Evolutionary conservation across 495 filamentous ascomycete genomes (phyloP), one percentile per base, ranked within the genome.

Genomic region (Bacidia gigantensis): DNA sequence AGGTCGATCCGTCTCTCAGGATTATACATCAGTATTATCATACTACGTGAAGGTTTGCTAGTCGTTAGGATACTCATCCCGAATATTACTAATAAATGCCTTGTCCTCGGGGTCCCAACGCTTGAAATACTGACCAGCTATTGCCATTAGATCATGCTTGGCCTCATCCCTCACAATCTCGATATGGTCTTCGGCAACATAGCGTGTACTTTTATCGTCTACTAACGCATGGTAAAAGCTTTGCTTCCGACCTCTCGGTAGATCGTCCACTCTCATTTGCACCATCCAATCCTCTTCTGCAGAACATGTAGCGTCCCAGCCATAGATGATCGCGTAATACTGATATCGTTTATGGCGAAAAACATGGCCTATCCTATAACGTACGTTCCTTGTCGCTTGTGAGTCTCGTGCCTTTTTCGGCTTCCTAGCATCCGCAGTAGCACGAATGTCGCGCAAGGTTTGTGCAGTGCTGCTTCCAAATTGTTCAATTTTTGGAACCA

Each of bases 151-250:
- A 2, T 70, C 69, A 11, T 66, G 62, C 0, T 79, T 68, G 14
- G 76, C 64, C 5, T 75, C 65, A 39, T 77, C 68, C 1, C 69
- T 62, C 40, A 87, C 67, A 21, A 81, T 71, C 50, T 79, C 72
- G 46, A 95, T 84, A 58, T 92, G 96, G 57, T 95, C 87, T 67
- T 95, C 85, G 3, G 87, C 85, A 5, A 96, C 85, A 63, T 89
- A 80, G 63, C 87, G 73, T 58, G 79, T 64, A 66, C 75, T 78
- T 62, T 79, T 71, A 57, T 89, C 87, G 51, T 80, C 79, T 47
- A 82, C 84, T 87, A 94, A 62, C 53, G 82, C 82, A 61, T 89
- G 82, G 59, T 94, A 95, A 61, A 88, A 95, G 49, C 79, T 82
- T 64, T 89, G 85, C 46, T 81, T 67, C 43, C 79, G 70, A n/a